Percentiles rank a stretch among this genome's conserved stretches.
phyloP scores from a whole-genome alignment of 169 alveolate species.

The Plasmodium relictum region DNA sequence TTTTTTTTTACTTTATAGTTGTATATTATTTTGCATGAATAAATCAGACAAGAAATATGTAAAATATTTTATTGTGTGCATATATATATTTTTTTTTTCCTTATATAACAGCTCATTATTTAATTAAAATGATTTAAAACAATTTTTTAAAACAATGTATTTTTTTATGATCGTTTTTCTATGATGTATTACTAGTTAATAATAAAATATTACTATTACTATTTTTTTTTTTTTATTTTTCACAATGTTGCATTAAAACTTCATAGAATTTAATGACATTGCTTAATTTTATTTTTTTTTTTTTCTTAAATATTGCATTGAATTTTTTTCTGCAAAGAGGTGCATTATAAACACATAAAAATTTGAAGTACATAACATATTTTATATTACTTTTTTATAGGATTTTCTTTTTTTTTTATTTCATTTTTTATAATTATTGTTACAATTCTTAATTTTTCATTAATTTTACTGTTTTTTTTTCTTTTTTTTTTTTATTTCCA shows the following conservation, averaged over 20 bases:
- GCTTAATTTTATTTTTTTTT: slow-evolving; percentile 30
- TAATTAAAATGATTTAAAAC: neutral
- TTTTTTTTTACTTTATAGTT: slow-evolving; percentile 18
- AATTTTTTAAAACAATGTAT: neutral
- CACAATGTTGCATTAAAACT: slow-evolving; percentile 21
- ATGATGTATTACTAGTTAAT: neutral
- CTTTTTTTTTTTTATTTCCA: slow-evolving; percentile 34
- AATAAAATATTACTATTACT: neutral
- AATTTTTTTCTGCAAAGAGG: slow-evolving; percentile 31
- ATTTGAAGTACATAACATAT: slow-evolving; percentile 20
- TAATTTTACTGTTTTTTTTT: slow-evolving; percentile 4
- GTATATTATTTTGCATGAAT: slow-evolving; percentile 27
- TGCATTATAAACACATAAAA: slow-evolving; percentile 54
- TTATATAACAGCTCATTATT: neutral
- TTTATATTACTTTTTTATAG: slow-evolving; percentile 1
- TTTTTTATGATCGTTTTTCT: neutral
- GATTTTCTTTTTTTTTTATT: slow-evolving; percentile 28
- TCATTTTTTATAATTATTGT: slow-evolving; percentile 10
- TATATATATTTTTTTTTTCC: slow-evolving; percentile 45
- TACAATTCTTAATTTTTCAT: slow-evolving; percentile 32
- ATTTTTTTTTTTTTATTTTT: slow-evolving; percentile 30
- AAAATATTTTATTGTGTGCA: slow-evolving; percentile 39
- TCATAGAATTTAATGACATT: slow-evolving; percentile 19
- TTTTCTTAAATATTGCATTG: slow-evolving; percentile 31
- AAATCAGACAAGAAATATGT: slow-evolving; percentile 21